Conservation (phyloP, 192 early-diverging fungal genomes). For the Phlyctochytrium bullatum region DNA sequence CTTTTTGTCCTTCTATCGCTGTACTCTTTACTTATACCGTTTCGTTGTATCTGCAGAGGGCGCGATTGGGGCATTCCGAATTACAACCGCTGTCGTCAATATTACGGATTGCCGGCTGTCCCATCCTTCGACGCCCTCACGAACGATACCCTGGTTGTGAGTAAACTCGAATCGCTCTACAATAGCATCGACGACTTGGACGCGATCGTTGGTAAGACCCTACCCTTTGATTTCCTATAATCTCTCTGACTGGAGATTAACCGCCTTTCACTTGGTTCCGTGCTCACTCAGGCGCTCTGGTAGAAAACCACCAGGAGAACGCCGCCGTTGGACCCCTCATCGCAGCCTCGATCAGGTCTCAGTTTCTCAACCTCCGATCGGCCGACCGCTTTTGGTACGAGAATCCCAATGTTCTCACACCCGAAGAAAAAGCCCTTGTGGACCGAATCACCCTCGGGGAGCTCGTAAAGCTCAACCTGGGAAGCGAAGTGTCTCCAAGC, state of each 20-base stretch:
- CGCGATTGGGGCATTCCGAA: constrained; percentile 37
- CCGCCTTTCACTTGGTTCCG: too few species aligned
- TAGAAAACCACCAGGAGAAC: constrained; percentile 23
- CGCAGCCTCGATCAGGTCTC: constrained; percentile 26
- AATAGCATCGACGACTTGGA: constrained; percentile 32
- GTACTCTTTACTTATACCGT: too few species aligned
- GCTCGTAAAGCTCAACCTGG: constrained; percentile 37
- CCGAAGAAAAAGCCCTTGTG: constrained; percentile 30
- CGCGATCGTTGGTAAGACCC: constrained; percentile 29
- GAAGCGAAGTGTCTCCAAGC: constrained; percentile 29
- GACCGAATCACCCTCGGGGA: constrained; percentile 22
- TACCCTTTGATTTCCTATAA: background rate
- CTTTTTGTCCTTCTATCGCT: too few species aligned
- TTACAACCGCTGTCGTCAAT: constrained; percentile 26
- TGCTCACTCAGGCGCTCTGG: constrained; percentile 24
- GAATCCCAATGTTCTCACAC: constrained; percentile 40
- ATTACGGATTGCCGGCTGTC: constrained; percentile 9
- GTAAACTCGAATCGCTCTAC: constrained; percentile 23
- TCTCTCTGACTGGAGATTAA: background rate
- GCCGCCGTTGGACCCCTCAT: constrained; percentile 35
- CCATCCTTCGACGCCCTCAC: constrained; percentile 37
- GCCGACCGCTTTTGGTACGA: constrained; percentile 55
- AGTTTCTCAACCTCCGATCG: constrained; percentile 44
- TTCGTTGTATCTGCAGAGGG: too few species aligned
- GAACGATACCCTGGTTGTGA: constrained; percentile 19